phyloP scores from a whole-genome alignment of 2,329 filamentous ascomycete species.

The Cladosporium austrohemisphaericum region DNA sequence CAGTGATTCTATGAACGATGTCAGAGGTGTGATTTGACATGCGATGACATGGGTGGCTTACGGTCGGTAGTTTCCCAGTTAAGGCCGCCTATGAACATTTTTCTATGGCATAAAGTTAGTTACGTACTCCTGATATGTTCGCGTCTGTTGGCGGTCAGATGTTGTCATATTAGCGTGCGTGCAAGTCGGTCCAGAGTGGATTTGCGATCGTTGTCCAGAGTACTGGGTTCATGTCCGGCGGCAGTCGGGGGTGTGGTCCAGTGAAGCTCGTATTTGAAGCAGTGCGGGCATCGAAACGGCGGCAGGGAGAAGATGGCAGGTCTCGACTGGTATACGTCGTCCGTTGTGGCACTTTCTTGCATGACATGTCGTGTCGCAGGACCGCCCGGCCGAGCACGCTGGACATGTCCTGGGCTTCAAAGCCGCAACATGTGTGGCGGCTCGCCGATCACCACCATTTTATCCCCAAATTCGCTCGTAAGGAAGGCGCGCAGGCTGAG shows the following conservation, averaged over 20 bases:
- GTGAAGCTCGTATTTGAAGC: no score
- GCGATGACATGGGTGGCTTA: slow-evolving; percentile 53
- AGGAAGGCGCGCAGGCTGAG: slow-evolving; percentile 5
- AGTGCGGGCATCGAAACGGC: no score
- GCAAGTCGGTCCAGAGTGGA: no score
- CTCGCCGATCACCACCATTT: background rate
- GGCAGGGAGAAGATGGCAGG: no score
- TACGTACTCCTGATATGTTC: no score
- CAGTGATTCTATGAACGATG: slow-evolving; percentile 37
- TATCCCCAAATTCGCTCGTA: background rate
- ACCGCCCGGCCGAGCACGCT: background rate
- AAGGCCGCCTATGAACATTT: slow-evolving; percentile 98
- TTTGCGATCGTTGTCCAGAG: no score
- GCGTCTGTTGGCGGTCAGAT: no score
- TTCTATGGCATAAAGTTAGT: slow-evolving; percentile 55
- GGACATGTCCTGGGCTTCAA: background rate
- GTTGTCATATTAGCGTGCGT: slow-evolving; percentile 15
- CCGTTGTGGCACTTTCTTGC: background rate
- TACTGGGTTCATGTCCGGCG: no score
- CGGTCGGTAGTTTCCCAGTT: slow-evolving; percentile 99
- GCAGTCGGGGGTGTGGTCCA: no score
- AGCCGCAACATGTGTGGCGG: background rate
- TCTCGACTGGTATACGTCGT: background rate
- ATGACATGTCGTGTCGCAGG: background rate
- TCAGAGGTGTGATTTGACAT: background rate